Percentiles rank a stretch among this genome's conserved stretches.
These are phyloP conservation scores for Earliella scabrosa DNA, from an alignment of 1,284 basidiomycete species.

Conservation along the genomic window DNA sequence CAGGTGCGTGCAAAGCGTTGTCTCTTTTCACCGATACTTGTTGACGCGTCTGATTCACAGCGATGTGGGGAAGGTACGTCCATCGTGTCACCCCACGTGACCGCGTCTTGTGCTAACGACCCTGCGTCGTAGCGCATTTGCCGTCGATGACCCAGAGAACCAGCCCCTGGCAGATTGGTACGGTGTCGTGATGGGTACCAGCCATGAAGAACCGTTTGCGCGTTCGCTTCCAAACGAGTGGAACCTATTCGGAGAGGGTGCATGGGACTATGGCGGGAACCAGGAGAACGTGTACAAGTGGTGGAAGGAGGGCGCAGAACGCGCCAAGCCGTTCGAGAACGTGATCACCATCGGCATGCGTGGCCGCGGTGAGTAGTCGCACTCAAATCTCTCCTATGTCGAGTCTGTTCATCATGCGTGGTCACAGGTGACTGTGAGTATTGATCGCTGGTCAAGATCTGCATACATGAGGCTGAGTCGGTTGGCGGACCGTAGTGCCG, in stretches of 20 bases:
- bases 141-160: conserved; percentile 67
- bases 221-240: conserved; percentile 66
- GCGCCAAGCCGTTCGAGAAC: conserved; percentile 60
- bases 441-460: neutral
- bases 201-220: conserved; percentile 71
- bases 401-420: too few relatives aligned
- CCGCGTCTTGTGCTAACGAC: conserved; percentile 10
- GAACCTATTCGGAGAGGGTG: conserved; percentile 53
- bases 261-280: conserved; percentile 66
- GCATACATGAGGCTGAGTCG: neutral
- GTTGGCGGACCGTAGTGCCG: conserved; percentile 51
- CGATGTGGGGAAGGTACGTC: conserved; percentile 25
- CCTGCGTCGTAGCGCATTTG: conserved; percentile 57
- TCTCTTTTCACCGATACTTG: neutral
- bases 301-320: conserved; percentile 60
- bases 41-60: neutral
- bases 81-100: conserved; percentile 2
- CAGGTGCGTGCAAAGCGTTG: conserved; percentile 24
- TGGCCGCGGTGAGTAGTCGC: conserved; percentile 54
- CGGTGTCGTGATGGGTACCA: conserved; percentile 75
- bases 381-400: too few relatives aligned
- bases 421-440: conserved; percentile 28
- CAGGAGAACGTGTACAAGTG: conserved; percentile 57
- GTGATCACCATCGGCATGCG: conserved; percentile 71
- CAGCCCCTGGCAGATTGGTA: conserved; percentile 67